Conservation (phyloP, 2,329 filamentous ascomycete species). For the Aspergillus tamarii region DNA sequence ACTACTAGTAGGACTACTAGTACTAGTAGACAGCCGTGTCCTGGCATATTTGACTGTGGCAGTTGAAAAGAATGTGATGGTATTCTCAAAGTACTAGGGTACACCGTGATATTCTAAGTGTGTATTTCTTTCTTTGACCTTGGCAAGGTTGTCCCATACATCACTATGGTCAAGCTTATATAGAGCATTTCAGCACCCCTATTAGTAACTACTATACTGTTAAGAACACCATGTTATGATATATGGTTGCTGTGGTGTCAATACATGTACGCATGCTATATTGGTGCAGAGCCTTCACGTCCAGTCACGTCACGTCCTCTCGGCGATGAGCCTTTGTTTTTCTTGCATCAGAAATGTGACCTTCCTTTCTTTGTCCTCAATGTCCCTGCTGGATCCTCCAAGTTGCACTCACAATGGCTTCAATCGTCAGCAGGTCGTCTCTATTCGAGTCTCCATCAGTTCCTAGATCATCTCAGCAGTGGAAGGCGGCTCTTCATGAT, state of each 20-base stretch:
- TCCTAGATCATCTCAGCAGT: constrained; percentile 31
- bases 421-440: constrained; percentile 24
- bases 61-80: no score
- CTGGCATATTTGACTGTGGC: no score
- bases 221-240: background rate
- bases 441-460: constrained; percentile 20
- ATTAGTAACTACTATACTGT: background rate
- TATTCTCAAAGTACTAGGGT: no score
- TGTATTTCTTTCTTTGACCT: background rate
- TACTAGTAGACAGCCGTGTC: no score
- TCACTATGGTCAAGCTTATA: no score
- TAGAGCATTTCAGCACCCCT: background rate
- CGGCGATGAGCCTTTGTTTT: background rate
- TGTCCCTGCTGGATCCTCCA: background rate
- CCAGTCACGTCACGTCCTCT: background rate
- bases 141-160: background rate
- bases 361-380: background rate
- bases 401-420: constrained; percentile 7
- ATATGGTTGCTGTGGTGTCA: background rate
- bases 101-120: no score
- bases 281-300: background rate
- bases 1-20: no score
- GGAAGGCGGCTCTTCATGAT: constrained; percentile 36
- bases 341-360: background rate
- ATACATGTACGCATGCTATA: background rate